Conservation (phyloP, 345 rosid species). For the Iberis pinnata region DNA sequence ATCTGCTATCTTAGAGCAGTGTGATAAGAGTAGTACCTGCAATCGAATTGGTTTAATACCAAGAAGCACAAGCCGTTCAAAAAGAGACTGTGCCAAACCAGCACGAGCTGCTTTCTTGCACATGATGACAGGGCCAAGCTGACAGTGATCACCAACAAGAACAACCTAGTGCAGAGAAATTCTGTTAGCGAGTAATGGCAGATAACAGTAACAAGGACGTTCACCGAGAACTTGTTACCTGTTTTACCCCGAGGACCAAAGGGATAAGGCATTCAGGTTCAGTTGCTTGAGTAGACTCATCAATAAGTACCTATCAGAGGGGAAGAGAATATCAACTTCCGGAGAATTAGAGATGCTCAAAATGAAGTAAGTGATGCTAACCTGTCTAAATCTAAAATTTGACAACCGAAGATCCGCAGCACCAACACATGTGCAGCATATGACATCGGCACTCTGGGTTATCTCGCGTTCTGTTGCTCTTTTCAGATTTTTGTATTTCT, state of each 20-base stretch:
- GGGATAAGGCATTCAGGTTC: constrained; percentile 99
- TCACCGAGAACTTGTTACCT: constrained; percentile 42
- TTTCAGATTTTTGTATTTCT: constrained; percentile 92
- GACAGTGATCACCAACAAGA: constrained; percentile 99
- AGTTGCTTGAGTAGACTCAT: constrained; percentile 97
- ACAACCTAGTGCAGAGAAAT: constrained; percentile 47
- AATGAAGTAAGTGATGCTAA: constrained; percentile 21
- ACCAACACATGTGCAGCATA: constrained; percentile 98
- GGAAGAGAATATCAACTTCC: constrained; percentile 24
- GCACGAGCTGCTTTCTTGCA: constrained; percentile 99
- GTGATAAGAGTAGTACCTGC: constrained; percentile 52
- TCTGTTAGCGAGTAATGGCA: constrained; percentile 15
- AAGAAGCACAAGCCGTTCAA: constrained; percentile 94
- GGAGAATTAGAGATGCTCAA: constrained; percentile 3
- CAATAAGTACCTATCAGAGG: constrained; percentile 80
- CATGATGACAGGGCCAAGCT: constrained; percentile 99
- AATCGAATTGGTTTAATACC: constrained; percentile 97
- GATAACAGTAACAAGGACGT: constrained; percentile 5
- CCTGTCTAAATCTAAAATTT: constrained; percentile 99
- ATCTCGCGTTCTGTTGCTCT: constrained; percentile 97
- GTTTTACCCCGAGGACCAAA: constrained; percentile 94
- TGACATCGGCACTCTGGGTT: constrained; percentile 99
- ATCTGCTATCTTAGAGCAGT: constrained; percentile 10
- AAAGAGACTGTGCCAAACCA: constrained; percentile 93
- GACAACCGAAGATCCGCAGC: constrained; percentile 98